Base-by-base conservation (phyloP, 371 early-diverging fungal genomes). In the Syncephalastrum monosporum region DNA sequence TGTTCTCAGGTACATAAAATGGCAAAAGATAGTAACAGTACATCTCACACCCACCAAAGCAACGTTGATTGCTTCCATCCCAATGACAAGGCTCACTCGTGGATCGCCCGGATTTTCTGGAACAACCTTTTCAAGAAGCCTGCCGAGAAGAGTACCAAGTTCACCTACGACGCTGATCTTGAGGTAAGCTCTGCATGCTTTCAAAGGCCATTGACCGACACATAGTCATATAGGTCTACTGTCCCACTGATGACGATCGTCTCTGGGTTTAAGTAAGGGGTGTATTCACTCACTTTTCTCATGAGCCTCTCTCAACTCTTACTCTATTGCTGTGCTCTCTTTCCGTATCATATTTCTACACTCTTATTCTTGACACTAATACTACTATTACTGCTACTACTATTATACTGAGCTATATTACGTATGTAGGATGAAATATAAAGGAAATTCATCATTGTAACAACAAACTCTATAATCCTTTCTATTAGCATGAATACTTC, bases 31-130 rank as follows among this genome's bases (percentile, higher is more conserved):
- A 21, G 0, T 21, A 21, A 21, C 21, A 1, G 21, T 21, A 21
- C 2, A 43, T 23, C 16, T n/a, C 46, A 25, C 6, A n/a, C 25
- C 19, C 2, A 15, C 47, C 21, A 24, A 6, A 59, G 59, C 33
- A 59, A 59, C 16, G 24, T 59, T n/a, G 59, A 59, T 14, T 59
- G 59, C 13, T 59, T 59, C 47, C 59, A 59, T 47, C 59, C 59
- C n/a, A 50, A 53, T 19, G 24, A 21, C 14, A 38, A 38, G 13
- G 52, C 59, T 5, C 59, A 59, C 19, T 21, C 51, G 13, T 59
- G 59, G 59, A 33, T 59, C 14, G 44, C 59, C 10, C 52, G 38
- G 54, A 47, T 41, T 44, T 19, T 33, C 14, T 62, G 63, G 63
- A 62, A 62, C 41, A 47, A 47, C 12, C 56, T 62, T 5, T 62